These are phyloP conservation scores for Apiospora saccharicola DNA, from an alignment of 2,329 filamentous ascomycete species.

Conservation along the genomic window DNA sequence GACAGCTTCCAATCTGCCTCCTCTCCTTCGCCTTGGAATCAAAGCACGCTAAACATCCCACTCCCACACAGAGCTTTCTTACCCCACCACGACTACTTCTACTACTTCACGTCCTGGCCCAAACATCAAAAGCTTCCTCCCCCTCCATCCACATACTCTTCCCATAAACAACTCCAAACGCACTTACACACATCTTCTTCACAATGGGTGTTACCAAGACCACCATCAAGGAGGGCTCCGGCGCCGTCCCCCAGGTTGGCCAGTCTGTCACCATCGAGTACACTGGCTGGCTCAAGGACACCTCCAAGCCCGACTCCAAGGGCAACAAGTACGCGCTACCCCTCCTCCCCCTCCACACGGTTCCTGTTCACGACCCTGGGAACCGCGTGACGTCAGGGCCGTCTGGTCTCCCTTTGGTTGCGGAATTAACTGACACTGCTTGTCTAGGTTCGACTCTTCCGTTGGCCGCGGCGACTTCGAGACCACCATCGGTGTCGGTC, in stretches of 20 bases:
- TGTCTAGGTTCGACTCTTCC: conserved; percentile 85
- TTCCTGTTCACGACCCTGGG: conserved; percentile 18
- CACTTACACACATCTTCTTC: conserved; percentile 32
- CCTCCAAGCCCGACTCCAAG: conserved; percentile 64
- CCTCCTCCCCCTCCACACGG: neutral
- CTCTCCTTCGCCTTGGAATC: conserved; percentile 5
- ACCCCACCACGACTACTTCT: conserved; percentile 16
- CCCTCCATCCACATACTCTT: conserved; percentile 17
- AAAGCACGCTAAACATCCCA: conserved; percentile 24
- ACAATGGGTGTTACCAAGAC: conserved; percentile 80
- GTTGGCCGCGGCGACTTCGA: conserved; percentile 78
- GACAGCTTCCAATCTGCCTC: conserved; percentile 7
- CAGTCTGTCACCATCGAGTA: conserved; percentile 89
- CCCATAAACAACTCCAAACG: conserved; percentile 28
- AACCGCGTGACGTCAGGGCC: conserved; percentile 28
- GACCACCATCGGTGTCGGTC: conserved; percentile 79
- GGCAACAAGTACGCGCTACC: conserved; percentile 71
- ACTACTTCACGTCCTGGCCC: conserved; percentile 4
- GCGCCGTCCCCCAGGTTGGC: conserved; percentile 66
- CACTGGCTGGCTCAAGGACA: conserved; percentile 84
- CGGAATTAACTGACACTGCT: conserved; percentile 30
- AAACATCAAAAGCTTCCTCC: neutral
- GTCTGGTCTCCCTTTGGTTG: neutral
- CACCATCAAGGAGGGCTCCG: conserved; percentile 66
- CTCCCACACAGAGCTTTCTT: conserved; percentile 22